Conservation (phyloP, 306 rosid genomes). For the Quercus mongolica region DNA sequence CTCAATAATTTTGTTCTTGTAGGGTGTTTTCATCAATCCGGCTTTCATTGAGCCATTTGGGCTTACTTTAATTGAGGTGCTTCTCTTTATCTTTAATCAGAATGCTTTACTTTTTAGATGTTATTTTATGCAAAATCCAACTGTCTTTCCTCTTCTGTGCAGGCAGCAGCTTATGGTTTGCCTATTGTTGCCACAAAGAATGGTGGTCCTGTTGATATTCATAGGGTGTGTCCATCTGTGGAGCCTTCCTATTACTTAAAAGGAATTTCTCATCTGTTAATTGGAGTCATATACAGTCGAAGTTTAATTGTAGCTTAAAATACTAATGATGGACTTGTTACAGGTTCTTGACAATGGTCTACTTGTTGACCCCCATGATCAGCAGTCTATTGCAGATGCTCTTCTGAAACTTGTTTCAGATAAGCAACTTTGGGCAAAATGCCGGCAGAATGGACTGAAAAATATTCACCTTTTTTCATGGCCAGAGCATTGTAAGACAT, state of each 20-base stretch:
- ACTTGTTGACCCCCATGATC: slow-evolving; percentile 58
- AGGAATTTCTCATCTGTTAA: neutral
- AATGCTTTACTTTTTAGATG: neutral
- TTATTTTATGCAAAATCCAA: slow-evolving; percentile 4
- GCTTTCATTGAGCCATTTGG: slow-evolving; percentile 67
- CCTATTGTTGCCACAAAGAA: slow-evolving; percentile 60
- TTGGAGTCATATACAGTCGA: neutral
- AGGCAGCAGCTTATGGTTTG: slow-evolving; percentile 68
- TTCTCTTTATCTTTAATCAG: neutral
- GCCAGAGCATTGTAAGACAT: slow-evolving; percentile 58
- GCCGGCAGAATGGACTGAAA: slow-evolving; percentile 58
- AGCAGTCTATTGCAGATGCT: slow-evolving; percentile 54
- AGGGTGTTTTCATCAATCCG: slow-evolving; percentile 69
- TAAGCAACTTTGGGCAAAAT: slow-evolving; percentile 61
- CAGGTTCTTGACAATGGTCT: slow-evolving; percentile 52
- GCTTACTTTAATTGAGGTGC: slow-evolving; percentile 56
- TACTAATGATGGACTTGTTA: slow-evolving; percentile 1
- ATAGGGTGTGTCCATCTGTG: slow-evolving; percentile 31
- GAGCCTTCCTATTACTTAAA: slow-evolving; percentile 5
- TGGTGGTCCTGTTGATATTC: slow-evolving; percentile 64
- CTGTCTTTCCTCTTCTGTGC: neutral
- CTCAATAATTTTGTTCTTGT: neutral
- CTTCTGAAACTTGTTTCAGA: slow-evolving; percentile 65
- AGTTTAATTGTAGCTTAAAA: slow-evolving; percentile 5
- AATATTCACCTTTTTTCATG: slow-evolving; percentile 59